Base-by-base conservation (phyloP, 306 rosid genomes). In the Senna tora region DNA sequence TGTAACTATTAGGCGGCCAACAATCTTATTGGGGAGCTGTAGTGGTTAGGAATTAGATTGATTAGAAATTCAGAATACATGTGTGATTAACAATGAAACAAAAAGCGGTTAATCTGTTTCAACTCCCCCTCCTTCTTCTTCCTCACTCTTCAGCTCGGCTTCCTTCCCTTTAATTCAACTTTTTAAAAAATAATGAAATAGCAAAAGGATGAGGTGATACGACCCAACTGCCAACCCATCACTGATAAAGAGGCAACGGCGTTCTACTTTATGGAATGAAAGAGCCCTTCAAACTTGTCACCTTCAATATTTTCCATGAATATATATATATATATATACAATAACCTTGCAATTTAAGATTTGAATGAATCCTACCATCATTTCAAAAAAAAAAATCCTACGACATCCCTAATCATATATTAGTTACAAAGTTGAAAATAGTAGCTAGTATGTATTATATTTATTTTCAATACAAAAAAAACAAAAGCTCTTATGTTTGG, bases 171-270 rank as follows among this genome's bases (percentile, higher is more conserved):
- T 34, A 1, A 25, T 60, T 60, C 5, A 52, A 17, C 39, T 36
- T 36, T 36, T 4, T 21, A 20, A 5, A 36, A 21, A 5, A 58
- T 10, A 56, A 22, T 42, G 41, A 67, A 45, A 82, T 57, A 77
- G 42, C 17, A 73, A 66, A 76, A 73, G 76, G 21, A 55, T 21
- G 52, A 71, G 74, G 21, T 55, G 90, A 87, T 80, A 79, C 58
- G 86, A 85, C 84, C 75, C 84, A 85, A 83, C 77, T 78, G 90
- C 85, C 96, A 79, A 57, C 72, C 67, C 83, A 80, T 88, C 69
- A 71, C 85, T 62, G 85, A 86, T 79, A 82, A 69, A 84, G 83
- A 75, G 59, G 77, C 54, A 72, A 57, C 69, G 51, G 15, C 50
- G 13, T 68, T 77, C 64, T 32, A 64, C 85, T 84, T 84, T 79